phyloP scores from a whole-genome alignment of 768 basidiomycete species.

The Crepidotus variabilis region DNA sequence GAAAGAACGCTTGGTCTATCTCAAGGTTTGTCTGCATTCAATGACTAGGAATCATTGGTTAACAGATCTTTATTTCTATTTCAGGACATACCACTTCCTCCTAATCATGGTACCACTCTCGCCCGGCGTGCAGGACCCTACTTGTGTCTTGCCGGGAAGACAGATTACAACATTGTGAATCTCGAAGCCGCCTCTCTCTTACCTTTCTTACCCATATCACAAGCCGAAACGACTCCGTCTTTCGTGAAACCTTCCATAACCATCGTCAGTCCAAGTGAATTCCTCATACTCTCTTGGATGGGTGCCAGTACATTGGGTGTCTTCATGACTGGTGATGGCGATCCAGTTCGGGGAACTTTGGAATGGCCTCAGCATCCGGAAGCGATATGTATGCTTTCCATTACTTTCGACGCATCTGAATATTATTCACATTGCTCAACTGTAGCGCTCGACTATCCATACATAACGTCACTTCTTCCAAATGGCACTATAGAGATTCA shows the following conservation, averaged over 20 bases:
- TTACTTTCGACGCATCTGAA: not conserved
- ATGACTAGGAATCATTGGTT: not conserved
- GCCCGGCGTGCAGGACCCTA: constrained; percentile 60
- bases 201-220: constrained; percentile 76
- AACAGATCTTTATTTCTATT: not conserved
- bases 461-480: constrained; percentile 72
- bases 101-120: constrained; percentile 40
- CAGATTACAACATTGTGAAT: constrained; percentile 76
- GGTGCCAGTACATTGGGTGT: constrained; percentile 79
- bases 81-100: constrained; percentile 72
- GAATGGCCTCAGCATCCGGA: constrained; percentile 81
- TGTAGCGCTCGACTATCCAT: constrained; percentile 77
- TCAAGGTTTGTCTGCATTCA: constrained; percentile 41
- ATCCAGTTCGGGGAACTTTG: constrained; percentile 86
- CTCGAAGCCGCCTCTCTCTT: constrained; percentile 66
- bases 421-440: not conserved
- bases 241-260: constrained; percentile 68
- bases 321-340: constrained; percentile 80
- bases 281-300: constrained; percentile 83
- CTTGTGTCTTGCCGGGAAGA: constrained; percentile 73
- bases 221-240: constrained; percentile 42
- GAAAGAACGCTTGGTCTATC: constrained; percentile 60
- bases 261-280: constrained; percentile 74
- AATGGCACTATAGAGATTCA: constrained; percentile 82
- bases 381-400: constrained; percentile 58